A percentile compares a stretch with the other conserved stretches of the same genome.
Conservation (phyloP, 371 early-diverging fungal genomes). For the Blakeslea trispora region DNA sequence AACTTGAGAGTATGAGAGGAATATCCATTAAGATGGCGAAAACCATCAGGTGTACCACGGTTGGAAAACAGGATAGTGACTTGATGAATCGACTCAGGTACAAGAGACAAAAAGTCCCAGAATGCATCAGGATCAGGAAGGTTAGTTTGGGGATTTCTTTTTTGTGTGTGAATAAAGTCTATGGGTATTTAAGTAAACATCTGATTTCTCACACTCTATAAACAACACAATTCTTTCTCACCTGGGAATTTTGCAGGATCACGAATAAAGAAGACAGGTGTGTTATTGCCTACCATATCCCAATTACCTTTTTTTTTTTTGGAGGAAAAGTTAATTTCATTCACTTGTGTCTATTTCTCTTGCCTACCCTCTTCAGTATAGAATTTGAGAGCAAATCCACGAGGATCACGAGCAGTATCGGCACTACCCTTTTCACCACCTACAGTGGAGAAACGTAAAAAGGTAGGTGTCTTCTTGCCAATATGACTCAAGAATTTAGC, state of each 20-base stretch:
- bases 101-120: conserved; percentile 79
- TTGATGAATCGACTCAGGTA: conserved; percentile 78
- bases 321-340: neutral
- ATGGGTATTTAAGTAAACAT: neutral
- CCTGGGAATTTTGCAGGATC: conserved; percentile 75
- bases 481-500: conserved; percentile 71
- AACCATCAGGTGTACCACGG: conserved; percentile 81
- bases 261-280: conserved; percentile 68
- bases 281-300: conserved; percentile 75
- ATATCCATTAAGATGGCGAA: conserved; percentile 78
- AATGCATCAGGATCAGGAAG: conserved; percentile 49
- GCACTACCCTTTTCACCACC: conserved; percentile 73
- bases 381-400: conserved; percentile 77
- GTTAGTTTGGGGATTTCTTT: conserved; percentile 76
- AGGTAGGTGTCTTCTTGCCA: conserved; percentile 76
- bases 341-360: neutral
- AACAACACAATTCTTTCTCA: neutral
- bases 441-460: conserved; percentile 82
- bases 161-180: conserved; percentile 82
- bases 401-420: conserved; percentile 76
- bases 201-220: too few relatives aligned
- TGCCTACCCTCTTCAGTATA: conserved; percentile 67
- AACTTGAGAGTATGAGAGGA: conserved; percentile 76
- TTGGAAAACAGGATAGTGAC: conserved; percentile 76
- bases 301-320: conserved; percentile 50